These are phyloP conservation scores for Mortierella sp. DNA, from an alignment of 371 early-diverging fungal species.

Conservation along the genomic window DNA sequence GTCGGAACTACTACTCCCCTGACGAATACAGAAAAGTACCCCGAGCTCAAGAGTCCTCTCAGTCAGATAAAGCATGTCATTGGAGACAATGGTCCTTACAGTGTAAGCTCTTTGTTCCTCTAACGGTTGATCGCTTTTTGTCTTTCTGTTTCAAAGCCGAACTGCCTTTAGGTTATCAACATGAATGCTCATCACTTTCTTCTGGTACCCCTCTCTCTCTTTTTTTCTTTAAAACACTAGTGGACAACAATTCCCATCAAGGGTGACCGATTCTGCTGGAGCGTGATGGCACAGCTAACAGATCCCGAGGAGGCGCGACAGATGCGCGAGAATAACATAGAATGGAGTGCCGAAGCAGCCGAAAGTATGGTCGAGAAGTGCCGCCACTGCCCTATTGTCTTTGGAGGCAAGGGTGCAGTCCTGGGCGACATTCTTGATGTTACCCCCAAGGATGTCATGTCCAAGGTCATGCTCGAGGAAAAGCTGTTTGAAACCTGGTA, in stretches of 20 bases:
- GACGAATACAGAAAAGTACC: background rate
- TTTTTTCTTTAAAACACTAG: background rate
- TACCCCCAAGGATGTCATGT: conserved; percentile 30
- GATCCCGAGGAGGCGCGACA: conserved; percentile 19
- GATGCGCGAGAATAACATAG: conserved; percentile 26
- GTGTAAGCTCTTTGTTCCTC: background rate
- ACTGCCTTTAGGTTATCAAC: background rate
- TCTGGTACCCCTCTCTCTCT: background rate
- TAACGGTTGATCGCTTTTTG: background rate
- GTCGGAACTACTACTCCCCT: background rate
- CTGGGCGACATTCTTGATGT: conserved; percentile 33
- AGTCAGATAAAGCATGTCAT: background rate
- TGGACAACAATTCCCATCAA: conserved; percentile 23
- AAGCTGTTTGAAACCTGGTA: conserved; percentile 38
- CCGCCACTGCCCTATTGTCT: conserved; percentile 11
- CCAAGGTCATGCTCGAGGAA: conserved; percentile 41
- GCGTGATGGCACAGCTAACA: conserved; percentile 13
- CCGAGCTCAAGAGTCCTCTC: background rate
- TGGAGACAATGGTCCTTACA: background rate
- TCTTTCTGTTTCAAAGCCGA: background rate
- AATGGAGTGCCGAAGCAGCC: conserved; percentile 31
- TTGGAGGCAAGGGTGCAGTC: conserved; percentile 17
- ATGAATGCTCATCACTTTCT: background rate
- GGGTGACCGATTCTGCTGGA: conserved; percentile 34
- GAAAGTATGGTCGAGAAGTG: conserved; percentile 25